These are phyloP conservation scores for Cladophialophora psammophila DNA, from an alignment of 2,329 filamentous ascomycete species.

Conservation along the genomic window DNA sequence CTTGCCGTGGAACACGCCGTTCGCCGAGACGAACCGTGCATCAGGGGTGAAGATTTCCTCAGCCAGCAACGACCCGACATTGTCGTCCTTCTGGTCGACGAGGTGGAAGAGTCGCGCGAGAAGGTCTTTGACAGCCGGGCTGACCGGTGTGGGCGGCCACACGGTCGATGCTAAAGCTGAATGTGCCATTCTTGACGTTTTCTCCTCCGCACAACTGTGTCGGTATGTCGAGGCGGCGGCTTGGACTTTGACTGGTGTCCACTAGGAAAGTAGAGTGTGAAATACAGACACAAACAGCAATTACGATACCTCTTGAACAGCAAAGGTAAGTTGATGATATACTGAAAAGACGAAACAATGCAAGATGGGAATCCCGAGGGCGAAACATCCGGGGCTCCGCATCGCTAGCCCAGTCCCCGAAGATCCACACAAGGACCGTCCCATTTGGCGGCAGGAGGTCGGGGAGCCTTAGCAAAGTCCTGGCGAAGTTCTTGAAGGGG, in stretches of 20 bases:
- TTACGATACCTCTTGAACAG: background rate
- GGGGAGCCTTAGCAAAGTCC: conserved; percentile 2
- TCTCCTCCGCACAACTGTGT: too few species aligned
- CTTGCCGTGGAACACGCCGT: conserved; percentile 9
- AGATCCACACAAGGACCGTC: background rate
- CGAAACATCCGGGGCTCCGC: background rate
- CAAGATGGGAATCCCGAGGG: background rate
- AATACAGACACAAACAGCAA: background rate
- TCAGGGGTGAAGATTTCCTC: conserved; percentile 20
- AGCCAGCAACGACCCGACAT: background rate
- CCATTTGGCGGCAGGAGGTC: background rate
- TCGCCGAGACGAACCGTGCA: conserved; percentile 6
- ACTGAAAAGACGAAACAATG: background rate
- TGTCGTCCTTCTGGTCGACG: conserved; percentile 4
- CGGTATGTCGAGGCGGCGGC: too few species aligned
- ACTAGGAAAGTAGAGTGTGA: background rate
- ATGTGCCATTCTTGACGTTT: background rate
- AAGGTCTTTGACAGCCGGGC: conserved; percentile 1
- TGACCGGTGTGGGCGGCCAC: conserved; percentile 18
- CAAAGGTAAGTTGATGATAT: background rate
- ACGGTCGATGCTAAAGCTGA: background rate
- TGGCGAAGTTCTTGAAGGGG: background rate
- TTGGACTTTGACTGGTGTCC: background rate
- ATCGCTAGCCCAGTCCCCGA: background rate
- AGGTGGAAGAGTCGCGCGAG: conserved; percentile 14